phyloP scores from a whole-genome alignment of 352 stramenopile species.

The Thraustochytrium striatum region DNA sequence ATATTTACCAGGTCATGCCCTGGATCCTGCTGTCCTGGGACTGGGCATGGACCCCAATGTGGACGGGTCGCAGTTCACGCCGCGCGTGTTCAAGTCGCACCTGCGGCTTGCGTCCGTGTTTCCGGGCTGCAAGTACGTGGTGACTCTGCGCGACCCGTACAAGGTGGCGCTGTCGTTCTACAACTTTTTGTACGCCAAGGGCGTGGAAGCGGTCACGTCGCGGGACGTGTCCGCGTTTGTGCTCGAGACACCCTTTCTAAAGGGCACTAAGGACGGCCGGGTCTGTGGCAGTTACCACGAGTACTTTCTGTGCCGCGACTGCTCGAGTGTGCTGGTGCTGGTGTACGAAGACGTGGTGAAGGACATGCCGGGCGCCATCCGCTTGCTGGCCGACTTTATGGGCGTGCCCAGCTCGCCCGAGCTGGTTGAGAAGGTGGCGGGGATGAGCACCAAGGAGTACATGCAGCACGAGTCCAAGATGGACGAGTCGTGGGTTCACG shows the following conservation, averaged over 20 bases:
- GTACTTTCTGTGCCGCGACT: constrained; percentile 16
- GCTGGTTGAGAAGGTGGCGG: constrained; percentile 26
- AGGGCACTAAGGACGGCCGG: neutral
- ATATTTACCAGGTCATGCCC: constrained; percentile 49
- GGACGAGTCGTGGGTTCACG: constrained; percentile 50
- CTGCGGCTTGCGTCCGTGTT: constrained; percentile 49
- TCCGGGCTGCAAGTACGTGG: constrained; percentile 39
- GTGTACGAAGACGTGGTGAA: constrained; percentile 32
- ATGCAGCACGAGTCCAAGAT: constrained; percentile 52
- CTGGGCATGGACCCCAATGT: constrained; percentile 50
- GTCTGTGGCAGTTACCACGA: neutral
- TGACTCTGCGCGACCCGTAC: constrained; percentile 2
- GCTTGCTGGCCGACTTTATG: constrained; percentile 30
- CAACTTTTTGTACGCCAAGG: constrained; percentile 24
- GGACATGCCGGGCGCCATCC: no score
- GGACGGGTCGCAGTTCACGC: constrained; percentile 22
- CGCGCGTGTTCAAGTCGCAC: constrained; percentile 53
- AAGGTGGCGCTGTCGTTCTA: constrained; percentile 15
- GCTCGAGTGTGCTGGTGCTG: neutral
- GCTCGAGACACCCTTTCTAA: neutral
- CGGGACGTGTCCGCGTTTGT: neutral
- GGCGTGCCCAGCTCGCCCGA: neutral
- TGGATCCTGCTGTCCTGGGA: constrained; percentile 52
- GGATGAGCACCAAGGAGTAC: constrained; percentile 51
- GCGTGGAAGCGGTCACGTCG: neutral